These are phyloP conservation scores for Fusarium falciforme DNA, from an alignment of 2,329 filamentous ascomycete genomes.

Conservation along the genomic window DNA sequence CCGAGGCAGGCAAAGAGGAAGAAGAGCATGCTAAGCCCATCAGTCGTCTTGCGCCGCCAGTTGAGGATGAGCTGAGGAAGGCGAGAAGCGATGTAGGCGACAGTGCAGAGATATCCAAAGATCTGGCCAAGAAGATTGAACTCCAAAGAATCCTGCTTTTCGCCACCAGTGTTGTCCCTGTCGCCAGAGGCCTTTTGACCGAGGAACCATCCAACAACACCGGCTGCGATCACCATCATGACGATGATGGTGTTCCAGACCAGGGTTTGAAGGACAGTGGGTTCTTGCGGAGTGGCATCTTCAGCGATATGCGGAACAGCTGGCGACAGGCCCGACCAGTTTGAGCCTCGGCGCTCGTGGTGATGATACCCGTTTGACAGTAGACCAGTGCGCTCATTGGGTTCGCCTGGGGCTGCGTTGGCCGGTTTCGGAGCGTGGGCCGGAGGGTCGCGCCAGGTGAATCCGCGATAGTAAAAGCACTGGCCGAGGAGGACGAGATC, in stretches of 20 bases:
- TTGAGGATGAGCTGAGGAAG: constrained; percentile 93
- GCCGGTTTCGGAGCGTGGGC: constrained; percentile 55
- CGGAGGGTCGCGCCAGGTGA: constrained; percentile 71
- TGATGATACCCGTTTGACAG: constrained; percentile 15
- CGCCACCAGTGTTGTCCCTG: constrained; percentile 52
- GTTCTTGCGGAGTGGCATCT: constrained; percentile 58
- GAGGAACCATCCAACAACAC: constrained; percentile 87
- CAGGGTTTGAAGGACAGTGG: constrained; percentile 66
- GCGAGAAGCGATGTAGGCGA: constrained; percentile 88
- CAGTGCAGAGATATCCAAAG: constrained; percentile 93
- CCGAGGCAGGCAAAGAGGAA: constrained; percentile 97
- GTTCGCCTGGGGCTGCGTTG: constrained; percentile 48
- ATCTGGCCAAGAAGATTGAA: constrained; percentile 87
- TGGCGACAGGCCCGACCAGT: constrained; percentile 78
- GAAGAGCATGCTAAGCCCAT: constrained; percentile 93
- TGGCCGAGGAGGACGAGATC: constrained; percentile 89
- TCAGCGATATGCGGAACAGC: constrained; percentile 78
- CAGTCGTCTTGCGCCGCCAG: constrained; percentile 90
- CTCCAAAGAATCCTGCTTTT: constrained; percentile 62
- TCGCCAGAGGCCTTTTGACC: constrained; percentile 53
- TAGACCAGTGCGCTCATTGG: constrained; percentile 62
- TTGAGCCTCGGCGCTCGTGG: constrained; percentile 62
- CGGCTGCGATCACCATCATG: constrained; percentile 84
- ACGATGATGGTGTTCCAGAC: constrained; percentile 82
- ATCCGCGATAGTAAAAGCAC: constrained; percentile 96